phyloP scores from a whole-genome alignment of 768 basidiomycete species.

The Collybia sordida region DNA sequence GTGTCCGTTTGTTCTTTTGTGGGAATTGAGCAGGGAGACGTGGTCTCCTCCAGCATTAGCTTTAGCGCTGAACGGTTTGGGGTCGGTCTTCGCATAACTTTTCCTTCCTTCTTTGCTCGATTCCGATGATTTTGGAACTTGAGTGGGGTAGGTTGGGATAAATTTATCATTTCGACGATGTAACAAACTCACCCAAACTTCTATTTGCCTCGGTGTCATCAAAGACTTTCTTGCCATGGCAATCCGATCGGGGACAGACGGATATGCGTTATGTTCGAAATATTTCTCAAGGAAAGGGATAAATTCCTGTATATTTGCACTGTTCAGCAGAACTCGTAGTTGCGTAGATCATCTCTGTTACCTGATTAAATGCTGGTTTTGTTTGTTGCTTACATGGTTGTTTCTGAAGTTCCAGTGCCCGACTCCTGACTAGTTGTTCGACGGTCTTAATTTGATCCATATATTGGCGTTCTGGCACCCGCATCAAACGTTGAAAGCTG shows the following conservation, averaged over 20 bases:
- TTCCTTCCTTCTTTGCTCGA: conserved; percentile 33
- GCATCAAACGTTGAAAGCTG: neutral
- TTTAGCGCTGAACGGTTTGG: conserved; percentile 18
- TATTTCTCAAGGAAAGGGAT: conserved; percentile 45
- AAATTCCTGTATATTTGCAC: conserved; percentile 37
- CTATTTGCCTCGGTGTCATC: conserved; percentile 49
- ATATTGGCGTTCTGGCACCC: neutral
- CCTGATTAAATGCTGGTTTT: conserved; percentile 21
- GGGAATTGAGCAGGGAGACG: conserved; percentile 24
- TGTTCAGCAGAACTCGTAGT: neutral
- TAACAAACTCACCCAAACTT: conserved; percentile 54
- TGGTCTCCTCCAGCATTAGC: conserved; percentile 20
- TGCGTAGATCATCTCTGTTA: no score
- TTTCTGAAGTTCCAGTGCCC: no score
- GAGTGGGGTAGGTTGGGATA: neutral
- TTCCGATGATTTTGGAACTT: conserved; percentile 59
- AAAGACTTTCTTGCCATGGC: conserved; percentile 39
- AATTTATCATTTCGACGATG: neutral
- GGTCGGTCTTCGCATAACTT: conserved; percentile 14
- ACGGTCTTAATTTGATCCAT: no score
- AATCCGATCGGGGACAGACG: conserved; percentile 36
- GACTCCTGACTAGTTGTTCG: no score
- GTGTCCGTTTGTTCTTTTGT: conserved; percentile 7
- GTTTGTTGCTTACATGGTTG: neutral
- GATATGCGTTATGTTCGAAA: conserved; percentile 48